Evolutionary conservation across 225 moss, liverwort and hornwort species (phyloP), one percentile per base, ranked within the genome.

Genomic region (Bryoerythrophyllum caledonicum): DNA sequence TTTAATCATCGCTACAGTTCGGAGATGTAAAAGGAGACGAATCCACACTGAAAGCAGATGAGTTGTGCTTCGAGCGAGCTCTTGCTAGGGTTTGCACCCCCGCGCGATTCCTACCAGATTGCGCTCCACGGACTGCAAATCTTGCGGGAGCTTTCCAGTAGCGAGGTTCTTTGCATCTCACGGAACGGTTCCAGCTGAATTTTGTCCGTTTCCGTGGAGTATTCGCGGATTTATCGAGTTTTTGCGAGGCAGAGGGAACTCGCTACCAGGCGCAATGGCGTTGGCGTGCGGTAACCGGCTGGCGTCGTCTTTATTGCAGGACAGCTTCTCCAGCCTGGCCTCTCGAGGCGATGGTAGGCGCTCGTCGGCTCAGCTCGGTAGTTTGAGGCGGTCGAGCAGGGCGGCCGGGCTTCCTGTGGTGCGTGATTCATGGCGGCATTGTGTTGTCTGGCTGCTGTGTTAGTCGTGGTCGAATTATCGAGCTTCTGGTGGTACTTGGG

Each of bases 221-320:
- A 60, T 64, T 71, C 44, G 43, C 6, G 52, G 44, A 65, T 4
- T 26, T 27, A 15, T 27, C 16, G 56, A 68, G 55, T 23, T 35
- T 35, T 35, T 38, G 65, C 25, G 32, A 38, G 24, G 53, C 25
- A 54, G 30, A 21, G 15, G 23, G 8, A 32, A 32, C 3, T 63
- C 60, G 30, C 55, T 57, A 21, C 21, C 24, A 57, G 66, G 73
- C 69, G 24, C 10, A 30, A 87, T 84, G 87, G 76, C 79, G 43
- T 67, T 79, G 82, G 77, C 74, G 26, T 87, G 87, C 30, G 79
- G 87, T 23, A 82, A 35, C 34, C 74, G 71, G 40, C 71, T 87
- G 77, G 70, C 79, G 57, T 63, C 81, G 57, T 70, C 74, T 17
- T 51, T 81, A 67, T 71, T 79, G 74, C 77, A 71, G 58, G 77